A percentile compares a stretch with the other conserved stretches of the same genome.
These are phyloP conservation scores for Fusarium setosum DNA, from an alignment of 2,329 filamentous ascomycete genomes.

Conservation along the genomic window DNA sequence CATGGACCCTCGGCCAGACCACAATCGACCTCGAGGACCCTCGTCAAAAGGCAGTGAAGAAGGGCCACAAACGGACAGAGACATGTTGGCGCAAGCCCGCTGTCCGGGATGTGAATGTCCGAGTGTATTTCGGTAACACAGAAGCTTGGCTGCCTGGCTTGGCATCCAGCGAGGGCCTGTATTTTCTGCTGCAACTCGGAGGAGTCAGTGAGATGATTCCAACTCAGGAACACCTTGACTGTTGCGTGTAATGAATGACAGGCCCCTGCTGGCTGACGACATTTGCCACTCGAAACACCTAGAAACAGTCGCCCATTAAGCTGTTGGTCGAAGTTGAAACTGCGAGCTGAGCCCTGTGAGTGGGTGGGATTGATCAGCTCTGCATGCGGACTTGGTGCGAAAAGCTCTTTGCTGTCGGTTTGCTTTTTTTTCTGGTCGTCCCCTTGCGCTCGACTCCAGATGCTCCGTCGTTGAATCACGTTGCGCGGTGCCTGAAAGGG, in stretches of 20 bases:
- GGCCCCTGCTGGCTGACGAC: neutral
- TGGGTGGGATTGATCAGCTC: neutral
- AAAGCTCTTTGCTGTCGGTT: conserved; percentile 1
- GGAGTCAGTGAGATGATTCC: neutral
- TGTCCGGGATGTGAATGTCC: neutral
- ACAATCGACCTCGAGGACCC: conserved; percentile 1
- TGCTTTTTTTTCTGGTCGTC: conserved; percentile 7
- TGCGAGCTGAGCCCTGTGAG: neutral
- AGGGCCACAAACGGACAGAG: conserved; percentile 16
- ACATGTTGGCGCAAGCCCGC: conserved; percentile 12
- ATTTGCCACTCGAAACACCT: neutral
- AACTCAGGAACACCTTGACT: neutral
- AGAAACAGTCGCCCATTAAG: neutral
- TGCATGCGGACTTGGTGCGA: neutral
- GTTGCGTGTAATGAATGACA: neutral
- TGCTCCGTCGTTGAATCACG: conserved; percentile 16
- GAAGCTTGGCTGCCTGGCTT: neutral
- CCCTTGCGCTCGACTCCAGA: conserved; percentile 11
- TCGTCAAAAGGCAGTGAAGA: neutral
- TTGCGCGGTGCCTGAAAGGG: conserved; percentile 33
- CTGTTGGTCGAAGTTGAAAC: neutral
- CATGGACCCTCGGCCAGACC: conserved; percentile 22
- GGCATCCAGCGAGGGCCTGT: neutral
- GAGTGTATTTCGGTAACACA: conserved; percentile 13
- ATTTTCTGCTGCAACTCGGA: neutral